These are phyloP conservation scores for Macrotyloma uniflorum DNA, from an alignment of 306 rosid genomes.

Conservation along the genomic window DNA sequence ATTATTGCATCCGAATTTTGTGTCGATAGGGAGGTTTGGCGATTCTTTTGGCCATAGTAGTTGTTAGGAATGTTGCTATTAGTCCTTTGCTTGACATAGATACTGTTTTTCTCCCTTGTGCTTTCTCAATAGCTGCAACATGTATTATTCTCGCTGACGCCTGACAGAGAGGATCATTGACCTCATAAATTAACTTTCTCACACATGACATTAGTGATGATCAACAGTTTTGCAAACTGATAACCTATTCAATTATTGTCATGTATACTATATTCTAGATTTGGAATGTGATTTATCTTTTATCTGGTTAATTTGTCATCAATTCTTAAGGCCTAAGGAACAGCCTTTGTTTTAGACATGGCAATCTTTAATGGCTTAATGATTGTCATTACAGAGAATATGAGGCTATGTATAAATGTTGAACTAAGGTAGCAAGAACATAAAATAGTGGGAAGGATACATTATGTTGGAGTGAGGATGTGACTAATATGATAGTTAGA, in stretches of 20 bases:
- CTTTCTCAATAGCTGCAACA: constrained; percentile 45
- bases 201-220: constrained; percentile 38
- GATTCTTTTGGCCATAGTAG: constrained; percentile 65
- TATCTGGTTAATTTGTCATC: not conserved
- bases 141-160: constrained; percentile 53
- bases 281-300: constrained; percentile 12
- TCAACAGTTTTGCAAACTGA: constrained; percentile 38
- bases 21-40: constrained; percentile 63
- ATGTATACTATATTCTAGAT: constrained; percentile 26
- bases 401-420: not conserved
- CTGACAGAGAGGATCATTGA: constrained; percentile 48
- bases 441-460: no score
- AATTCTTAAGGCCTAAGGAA: not conserved
- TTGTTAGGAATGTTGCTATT: constrained; percentile 50
- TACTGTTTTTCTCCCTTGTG: constrained; percentile 19
- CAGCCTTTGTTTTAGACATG: not conserved
- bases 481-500: no score
- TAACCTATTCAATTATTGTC: constrained; percentile 12
- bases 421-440: not conserved
- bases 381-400: not conserved
- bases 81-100: constrained; percentile 51
- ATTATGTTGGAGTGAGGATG: no score
- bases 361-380: not conserved
- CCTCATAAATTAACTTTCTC: constrained; percentile 37
- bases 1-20: constrained; percentile 64